phyloP scores from a whole-genome alignment of 2,329 filamentous ascomycete genomes.

The Botrytis porri region DNA sequence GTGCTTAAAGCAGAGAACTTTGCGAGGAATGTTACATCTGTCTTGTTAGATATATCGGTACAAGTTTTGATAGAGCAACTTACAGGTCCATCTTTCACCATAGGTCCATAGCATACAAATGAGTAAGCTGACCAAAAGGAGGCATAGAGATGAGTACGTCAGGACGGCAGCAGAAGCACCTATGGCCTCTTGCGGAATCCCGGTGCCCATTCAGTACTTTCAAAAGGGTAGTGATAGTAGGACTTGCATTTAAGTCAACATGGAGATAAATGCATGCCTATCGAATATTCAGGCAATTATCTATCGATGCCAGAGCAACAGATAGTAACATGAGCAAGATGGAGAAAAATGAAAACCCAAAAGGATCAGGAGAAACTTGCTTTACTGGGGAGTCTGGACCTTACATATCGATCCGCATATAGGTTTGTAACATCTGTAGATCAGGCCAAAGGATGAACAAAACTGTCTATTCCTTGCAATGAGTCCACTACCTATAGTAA shows the following conservation, averaged over 20 bases:
- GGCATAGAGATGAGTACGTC: constrained; percentile 34
- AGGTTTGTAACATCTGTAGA: constrained; percentile 3
- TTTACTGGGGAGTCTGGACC: constrained; percentile 6
- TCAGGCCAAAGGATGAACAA: neutral
- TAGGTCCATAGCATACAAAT: constrained; percentile 34
- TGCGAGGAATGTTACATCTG: constrained; percentile 35
- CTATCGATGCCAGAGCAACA: constrained; percentile 1
- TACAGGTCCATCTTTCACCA: constrained; percentile 37
- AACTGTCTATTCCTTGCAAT: neutral
- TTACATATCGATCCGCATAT: constrained; percentile 18
- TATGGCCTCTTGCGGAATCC: constrained; percentile 31
- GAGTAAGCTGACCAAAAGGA: constrained; percentile 28
- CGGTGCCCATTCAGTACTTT: constrained; percentile 17
- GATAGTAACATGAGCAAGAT: neutral
- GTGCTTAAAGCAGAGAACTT: constrained; percentile 34
- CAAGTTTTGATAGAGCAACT: neutral
- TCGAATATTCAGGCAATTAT: neutral
- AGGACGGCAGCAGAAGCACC: constrained; percentile 33
- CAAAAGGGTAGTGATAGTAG: neutral
- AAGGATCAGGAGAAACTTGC: neutral
- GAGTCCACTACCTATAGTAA: neutral
- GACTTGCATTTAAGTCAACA: constrained; percentile 13
- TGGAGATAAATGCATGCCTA: neutral
- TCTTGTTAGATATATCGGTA: neutral
- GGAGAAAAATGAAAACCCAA: neutral